Evolutionary conservation across 139 green algal species (phyloP), one percentile per base, ranked within the genome.

Genomic region (Nannochloris sp.): DNA sequence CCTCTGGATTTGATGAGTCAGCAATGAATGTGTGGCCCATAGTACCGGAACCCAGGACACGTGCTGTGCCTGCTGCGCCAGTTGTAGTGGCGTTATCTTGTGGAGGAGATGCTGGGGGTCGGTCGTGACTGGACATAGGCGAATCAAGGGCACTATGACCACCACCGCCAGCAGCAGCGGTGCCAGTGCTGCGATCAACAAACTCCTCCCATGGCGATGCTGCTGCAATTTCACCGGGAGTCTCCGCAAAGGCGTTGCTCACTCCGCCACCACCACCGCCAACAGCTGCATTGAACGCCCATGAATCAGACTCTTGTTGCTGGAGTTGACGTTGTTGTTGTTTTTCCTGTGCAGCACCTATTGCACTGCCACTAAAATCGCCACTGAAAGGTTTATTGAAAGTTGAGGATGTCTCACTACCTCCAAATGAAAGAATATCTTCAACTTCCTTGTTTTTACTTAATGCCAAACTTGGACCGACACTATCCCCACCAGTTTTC

Each of bases 11-110:
- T 32, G 51, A 64, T 55, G 69, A 66, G 39, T 73, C 71, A 4
- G 64, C 71, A 32, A 78, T 59, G 44, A 78, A 78, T 7, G 59
- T 78, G 46, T 78, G 71, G 39, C 63, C 42, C 58, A 78, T 61
- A 4, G 57, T 68, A 56, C 57, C 71, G n/a, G 44, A 55, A 15
- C 59, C 33, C 12, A 65, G 14, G 14, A 23, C 65, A 34, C 5
- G 13, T 14, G 51, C 36, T 25, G 38, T 57, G 57, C 8, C 9
- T 6, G 6, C 27, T 8, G 14, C 19, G n/a, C n/a, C 7, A 25
- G 23, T n/a, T n/a, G n/a, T n/a, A n/a, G n/a, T n/a, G n/a, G n/a
- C n/a, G n/a, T n/a, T n/a, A n/a, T n/a, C n/a, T n/a, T n/a, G n/a
- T n/a, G n/a, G n/a, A n/a, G n/a, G n/a, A n/a, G n/a, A n/a, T n/a